phyloP scores from a whole-genome alignment of 495 filamentous ascomycete genomes.

The Mytilinidion resinicola region DNA sequence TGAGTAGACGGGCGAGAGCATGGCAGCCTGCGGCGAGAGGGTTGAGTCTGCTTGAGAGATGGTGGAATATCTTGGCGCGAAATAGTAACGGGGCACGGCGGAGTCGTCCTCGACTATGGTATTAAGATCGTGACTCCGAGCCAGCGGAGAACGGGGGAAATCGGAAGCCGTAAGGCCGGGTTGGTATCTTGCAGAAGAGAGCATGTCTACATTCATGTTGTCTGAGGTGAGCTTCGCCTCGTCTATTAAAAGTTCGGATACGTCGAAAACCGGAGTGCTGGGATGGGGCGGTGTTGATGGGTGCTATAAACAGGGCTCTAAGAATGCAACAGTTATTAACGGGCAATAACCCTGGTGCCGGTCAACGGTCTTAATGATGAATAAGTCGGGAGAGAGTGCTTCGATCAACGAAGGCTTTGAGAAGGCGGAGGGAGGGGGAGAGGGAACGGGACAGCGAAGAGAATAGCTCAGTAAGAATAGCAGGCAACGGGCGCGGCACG shows the following conservation, averaged over 20 bases:
- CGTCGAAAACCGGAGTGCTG: constrained; percentile 14
- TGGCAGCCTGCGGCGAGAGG: constrained; percentile 8
- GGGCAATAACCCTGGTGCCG: constrained; percentile 28
- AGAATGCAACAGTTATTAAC: constrained; percentile 15
- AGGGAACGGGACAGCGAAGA: constrained; percentile 22
- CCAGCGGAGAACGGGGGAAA: constrained; percentile 48
- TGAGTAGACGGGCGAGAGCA: constrained; percentile 15
- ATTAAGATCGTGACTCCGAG: constrained; percentile 67
- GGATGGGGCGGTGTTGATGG: neutral
- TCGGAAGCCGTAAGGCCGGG: constrained; percentile 48
- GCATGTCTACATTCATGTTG: constrained; percentile 56
- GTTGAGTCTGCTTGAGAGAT: constrained; percentile 21
- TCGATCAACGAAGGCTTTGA: constrained; percentile 37
- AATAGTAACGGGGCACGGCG: constrained; percentile 34
- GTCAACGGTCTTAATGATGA: constrained; percentile 27
- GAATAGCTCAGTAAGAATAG: constrained; percentile 11
- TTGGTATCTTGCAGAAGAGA: constrained; percentile 54
- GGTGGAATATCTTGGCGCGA: constrained; percentile 24
- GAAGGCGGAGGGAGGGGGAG: neutral
- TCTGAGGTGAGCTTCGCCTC: constrained; percentile 28
- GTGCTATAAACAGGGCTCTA: constrained; percentile 14
- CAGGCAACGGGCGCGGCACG: constrained; percentile 9
- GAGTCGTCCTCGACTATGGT: constrained; percentile 75
- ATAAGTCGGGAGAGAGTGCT: constrained; percentile 18
- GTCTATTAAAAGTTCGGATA: constrained; percentile 29